These are phyloP conservation scores for Acacia crassicarpa DNA, from an alignment of 306 rosid species.

Conservation along the genomic window DNA sequence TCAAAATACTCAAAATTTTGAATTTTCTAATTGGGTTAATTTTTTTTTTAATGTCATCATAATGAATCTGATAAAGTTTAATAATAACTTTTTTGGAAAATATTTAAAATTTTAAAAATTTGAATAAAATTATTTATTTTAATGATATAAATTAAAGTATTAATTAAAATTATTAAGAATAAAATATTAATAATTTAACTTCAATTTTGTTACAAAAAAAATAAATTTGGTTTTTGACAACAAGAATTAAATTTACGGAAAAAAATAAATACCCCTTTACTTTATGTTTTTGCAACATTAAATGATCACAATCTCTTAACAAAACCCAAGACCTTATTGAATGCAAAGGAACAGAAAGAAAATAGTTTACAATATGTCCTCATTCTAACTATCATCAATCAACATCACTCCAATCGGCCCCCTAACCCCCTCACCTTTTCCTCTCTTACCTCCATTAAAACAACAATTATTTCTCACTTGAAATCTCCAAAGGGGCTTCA, in stretches of 20 bases:
- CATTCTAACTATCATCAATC: constrained; percentile 40
- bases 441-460: constrained; percentile 30
- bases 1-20: background rate
- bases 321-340: constrained; percentile 27
- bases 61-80: too few relatives aligned
- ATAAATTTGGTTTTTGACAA: background rate
- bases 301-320: background rate
- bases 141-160: too few relatives aligned
- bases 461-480: constrained; percentile 25
- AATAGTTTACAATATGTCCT: constrained; percentile 38
- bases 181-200: background rate
- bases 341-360: constrained; percentile 25
- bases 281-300: background rate
- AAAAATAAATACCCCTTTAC: background rate
- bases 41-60: background rate
- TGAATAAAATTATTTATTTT: too few relatives aligned
- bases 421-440: constrained; percentile 21
- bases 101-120: too few relatives aligned
- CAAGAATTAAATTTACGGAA: background rate
- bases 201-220: background rate
- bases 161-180: background rate
- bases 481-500: constrained; percentile 22
- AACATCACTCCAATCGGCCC: constrained; percentile 43
- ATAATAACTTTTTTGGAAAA: background rate
- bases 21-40: background rate